Percentiles rank a stretch among this genome's conserved stretches.
phyloP scores from a whole-genome alignment of 2,329 filamentous ascomycete species.

The Biscogniauxia mediterranea region DNA sequence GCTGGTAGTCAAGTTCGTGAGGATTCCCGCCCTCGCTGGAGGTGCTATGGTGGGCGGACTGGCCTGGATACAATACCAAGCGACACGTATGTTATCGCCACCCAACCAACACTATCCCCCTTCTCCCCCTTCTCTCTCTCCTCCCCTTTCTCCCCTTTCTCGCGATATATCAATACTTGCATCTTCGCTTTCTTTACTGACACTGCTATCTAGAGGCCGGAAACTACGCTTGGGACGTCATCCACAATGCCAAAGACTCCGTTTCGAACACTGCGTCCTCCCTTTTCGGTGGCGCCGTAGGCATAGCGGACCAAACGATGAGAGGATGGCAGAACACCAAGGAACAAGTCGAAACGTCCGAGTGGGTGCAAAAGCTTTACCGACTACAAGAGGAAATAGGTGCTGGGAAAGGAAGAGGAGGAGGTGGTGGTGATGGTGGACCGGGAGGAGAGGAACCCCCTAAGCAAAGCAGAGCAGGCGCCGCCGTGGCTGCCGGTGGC shows the following conservation, averaged over 20 bases:
- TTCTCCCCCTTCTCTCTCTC: no score
- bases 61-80: conserved; percentile 95
- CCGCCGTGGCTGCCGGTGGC: conserved; percentile 65
- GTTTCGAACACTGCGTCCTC: conserved; percentile 67
- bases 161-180: not conserved
- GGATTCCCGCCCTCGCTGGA: conserved; percentile 88
- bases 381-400: conserved; percentile 59
- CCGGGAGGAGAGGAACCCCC: conserved; percentile 51
- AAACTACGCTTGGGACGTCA: conserved; percentile 62
- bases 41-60: conserved; percentile 82
- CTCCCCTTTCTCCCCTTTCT: not conserved
- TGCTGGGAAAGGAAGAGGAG: conserved; percentile 38
- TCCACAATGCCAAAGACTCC: conserved; percentile 70
- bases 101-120: not conserved
- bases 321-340: conserved; percentile 82
- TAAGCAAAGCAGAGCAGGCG: conserved; percentile 58
- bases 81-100: conserved; percentile 63
- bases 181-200: conserved; percentile 8
- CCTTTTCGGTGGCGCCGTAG: conserved; percentile 69
- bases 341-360: conserved; percentile 65
- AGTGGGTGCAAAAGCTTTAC: conserved; percentile 78
- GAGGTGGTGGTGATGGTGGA: conserved; percentile 33
- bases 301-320: conserved; percentile 74
- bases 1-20: conserved; percentile 83
- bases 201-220: conserved; percentile 41